A percentile compares a stretch with the other conserved stretches of the same genome.
Conservation (phyloP, 2,329 filamentous ascomycete species). For the Bipolaris cookei region DNA sequence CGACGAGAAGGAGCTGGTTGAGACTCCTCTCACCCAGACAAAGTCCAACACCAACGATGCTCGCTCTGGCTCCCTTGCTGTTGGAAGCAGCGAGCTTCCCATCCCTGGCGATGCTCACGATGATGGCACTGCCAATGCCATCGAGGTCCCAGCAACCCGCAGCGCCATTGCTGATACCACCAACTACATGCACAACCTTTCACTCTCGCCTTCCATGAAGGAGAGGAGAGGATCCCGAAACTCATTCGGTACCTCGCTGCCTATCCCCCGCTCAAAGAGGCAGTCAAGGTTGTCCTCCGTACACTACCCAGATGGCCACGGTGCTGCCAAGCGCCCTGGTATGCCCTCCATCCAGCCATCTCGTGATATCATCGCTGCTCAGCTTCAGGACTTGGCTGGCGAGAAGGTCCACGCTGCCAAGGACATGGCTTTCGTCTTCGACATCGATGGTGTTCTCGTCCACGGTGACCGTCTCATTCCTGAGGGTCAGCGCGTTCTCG, state of each 20-base stretch:
- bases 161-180: conserved; percentile 72
- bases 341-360: conserved; percentile 66
- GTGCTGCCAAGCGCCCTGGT: conserved; percentile 59
- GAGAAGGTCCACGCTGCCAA: conserved; percentile 73
- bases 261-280: conserved; percentile 74
- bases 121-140: conserved; percentile 53
- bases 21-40: conserved; percentile 29
- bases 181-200: conserved; percentile 76
- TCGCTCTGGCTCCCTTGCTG: conserved; percentile 23
- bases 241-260: conserved; percentile 75
- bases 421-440: conserved; percentile 83
- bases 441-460: conserved; percentile 77
- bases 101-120: conserved; percentile 44
- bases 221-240: conserved; percentile 73
- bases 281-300: conserved; percentile 71
- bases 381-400: conserved; percentile 70
- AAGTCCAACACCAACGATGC: conserved; percentile 34
- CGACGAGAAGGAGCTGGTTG: conserved; percentile 63
- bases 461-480: conserved; percentile 74
- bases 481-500: conserved; percentile 68
- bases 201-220: conserved; percentile 69
- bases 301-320: conserved; percentile 55
- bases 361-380: conserved; percentile 71
- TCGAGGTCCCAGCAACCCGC: conserved; percentile 73
- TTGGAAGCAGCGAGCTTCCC: conserved; percentile 45